Conservation (phyloP, 1,139 yeast genomes). For the Hyphopichia fennica region DNA sequence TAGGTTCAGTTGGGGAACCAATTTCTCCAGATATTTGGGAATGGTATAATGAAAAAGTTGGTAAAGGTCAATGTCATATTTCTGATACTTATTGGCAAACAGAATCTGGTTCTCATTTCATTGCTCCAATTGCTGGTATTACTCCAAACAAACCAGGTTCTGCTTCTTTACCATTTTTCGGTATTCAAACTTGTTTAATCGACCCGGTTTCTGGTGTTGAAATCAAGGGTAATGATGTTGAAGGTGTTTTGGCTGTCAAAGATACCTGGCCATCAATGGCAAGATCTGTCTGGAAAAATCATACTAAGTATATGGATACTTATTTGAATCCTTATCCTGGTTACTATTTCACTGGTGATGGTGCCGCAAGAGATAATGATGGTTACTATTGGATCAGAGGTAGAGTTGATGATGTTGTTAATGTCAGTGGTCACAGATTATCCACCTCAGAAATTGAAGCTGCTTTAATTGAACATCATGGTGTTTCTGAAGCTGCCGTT, state of each 20-base stretch:
- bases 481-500: conserved; percentile 91
- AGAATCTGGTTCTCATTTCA: conserved; percentile 94
- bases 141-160: conserved; percentile 97
- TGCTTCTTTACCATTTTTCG: conserved; percentile 95
- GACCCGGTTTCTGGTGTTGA: conserved; percentile 91
- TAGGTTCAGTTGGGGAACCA: conserved; percentile 99
- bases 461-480: conserved; percentile 74
- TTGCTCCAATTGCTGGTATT: conserved; percentile 93
- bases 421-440: conserved; percentile 95
- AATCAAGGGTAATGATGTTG: conserved; percentile 84
- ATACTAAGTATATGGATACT: conserved; percentile 86
- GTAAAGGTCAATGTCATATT: conserved; percentile 81
- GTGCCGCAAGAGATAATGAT: conserved; percentile 96
- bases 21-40: conserved; percentile 98
- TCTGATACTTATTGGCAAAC: conserved; percentile 99
- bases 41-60: conserved; percentile 94
- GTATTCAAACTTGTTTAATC: conserved; percentile 84
- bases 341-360: conserved; percentile 96
- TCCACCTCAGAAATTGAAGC: conserved; percentile 98
- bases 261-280: conserved; percentile 98
- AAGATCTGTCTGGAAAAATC: conserved; percentile 92
- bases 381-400: conserved; percentile 99
- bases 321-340: conserved; percentile 96
- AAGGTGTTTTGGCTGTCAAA: conserved; percentile 91
- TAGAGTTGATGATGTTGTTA: conserved; percentile 97